Evolutionary conservation across 2,329 filamentous ascomycete genomes (phyloP), one percentile per base, ranked within the genome.

Genomic region (Fusarium irregulare): DNA sequence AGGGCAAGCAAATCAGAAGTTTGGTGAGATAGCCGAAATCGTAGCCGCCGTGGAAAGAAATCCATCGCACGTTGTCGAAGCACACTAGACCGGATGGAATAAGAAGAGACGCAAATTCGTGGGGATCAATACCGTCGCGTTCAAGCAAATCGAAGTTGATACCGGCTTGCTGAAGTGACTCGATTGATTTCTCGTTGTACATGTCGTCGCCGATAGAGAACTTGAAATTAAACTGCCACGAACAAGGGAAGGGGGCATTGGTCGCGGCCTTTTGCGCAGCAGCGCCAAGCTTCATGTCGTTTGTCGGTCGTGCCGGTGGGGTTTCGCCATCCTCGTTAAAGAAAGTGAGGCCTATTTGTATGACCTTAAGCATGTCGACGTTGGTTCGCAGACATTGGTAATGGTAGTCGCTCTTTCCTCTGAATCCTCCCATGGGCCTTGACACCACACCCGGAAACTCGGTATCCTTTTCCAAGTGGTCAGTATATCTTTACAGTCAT

Each of bases 201-300:
- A 99, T 99, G 81, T 99, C 96, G 41, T 95, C 90, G 72, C 96
- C 92, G 12, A 98, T 86, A 3, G 93, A 96, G 80, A 98, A 99
- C 75, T 94, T 92, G 82, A 99, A 99, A 85, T 99, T 98, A 86
- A 99, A 99, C 74, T 98, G 95, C 96, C 96, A 99, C 20, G 95
- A 97, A 78, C 92, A 97, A 18, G 93, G 95, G 63, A 93, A 90
- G 50, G 88, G 86, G 20, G 78, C 80, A 64, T 80, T 84, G 51
- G 71, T 79, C 21, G 78, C 80, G 25, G 80, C 79, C 66, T 83
- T 80, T 67, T 82, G 79, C 34, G 76, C 78, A 20, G 76, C 80
- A 32, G 77, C 75, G 7, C 75, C 77, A 21, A 79, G 72, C n/a
- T 78, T 78, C 44, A 81, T 65, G 54, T 87, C 83, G 21, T 81